Conservation (phyloP, 768 basidiomycete species). For the Leccinum obscurum region DNA sequence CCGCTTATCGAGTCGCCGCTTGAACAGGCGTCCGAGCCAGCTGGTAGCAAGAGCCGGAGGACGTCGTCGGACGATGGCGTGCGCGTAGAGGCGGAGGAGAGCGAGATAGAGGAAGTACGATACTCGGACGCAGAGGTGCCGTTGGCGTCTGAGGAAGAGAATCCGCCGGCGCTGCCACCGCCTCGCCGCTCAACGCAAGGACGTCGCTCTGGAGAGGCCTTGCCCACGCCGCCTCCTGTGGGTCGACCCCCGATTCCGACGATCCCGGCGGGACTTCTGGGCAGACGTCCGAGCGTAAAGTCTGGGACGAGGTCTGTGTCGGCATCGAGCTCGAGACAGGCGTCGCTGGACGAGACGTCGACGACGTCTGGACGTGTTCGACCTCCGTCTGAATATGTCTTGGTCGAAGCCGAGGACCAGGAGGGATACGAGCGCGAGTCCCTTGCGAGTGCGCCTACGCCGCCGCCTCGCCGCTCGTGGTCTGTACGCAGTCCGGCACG, state of each 20-base stretch:
- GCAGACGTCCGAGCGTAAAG: constrained; percentile 41
- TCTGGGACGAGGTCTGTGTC: constrained; percentile 23
- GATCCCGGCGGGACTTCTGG: constrained; percentile 31
- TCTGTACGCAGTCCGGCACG: too few relatives aligned
- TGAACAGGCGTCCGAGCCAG: too few relatives aligned
- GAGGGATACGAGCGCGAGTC: constrained; percentile 30
- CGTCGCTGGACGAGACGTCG: constrained; percentile 35
- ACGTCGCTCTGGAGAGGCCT: constrained; percentile 31
- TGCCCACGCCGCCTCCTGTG: constrained; percentile 44
- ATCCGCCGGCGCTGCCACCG: constrained; percentile 54
- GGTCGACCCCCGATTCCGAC: constrained; percentile 40
- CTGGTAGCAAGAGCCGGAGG: too few relatives aligned
- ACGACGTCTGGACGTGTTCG: constrained; percentile 8
- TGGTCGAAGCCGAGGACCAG: constrained; percentile 55
- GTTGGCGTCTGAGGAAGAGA: constrained; percentile 22
- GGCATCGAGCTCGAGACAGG: constrained; percentile 38
- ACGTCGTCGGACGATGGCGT: too few relatives aligned
- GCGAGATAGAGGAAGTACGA: too few relatives aligned
- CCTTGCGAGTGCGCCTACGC: neutral
- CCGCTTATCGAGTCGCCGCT: constrained; percentile 10
- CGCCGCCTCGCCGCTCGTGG: constrained; percentile 42
- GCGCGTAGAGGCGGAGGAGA: too few relatives aligned
- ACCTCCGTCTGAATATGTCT: constrained; percentile 55
- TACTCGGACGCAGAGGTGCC: too few relatives aligned
- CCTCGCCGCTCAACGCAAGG: constrained; percentile 38